phyloP scores from a whole-genome alignment of 257 asterid genomes.

The Agastache rugosa region DNA sequence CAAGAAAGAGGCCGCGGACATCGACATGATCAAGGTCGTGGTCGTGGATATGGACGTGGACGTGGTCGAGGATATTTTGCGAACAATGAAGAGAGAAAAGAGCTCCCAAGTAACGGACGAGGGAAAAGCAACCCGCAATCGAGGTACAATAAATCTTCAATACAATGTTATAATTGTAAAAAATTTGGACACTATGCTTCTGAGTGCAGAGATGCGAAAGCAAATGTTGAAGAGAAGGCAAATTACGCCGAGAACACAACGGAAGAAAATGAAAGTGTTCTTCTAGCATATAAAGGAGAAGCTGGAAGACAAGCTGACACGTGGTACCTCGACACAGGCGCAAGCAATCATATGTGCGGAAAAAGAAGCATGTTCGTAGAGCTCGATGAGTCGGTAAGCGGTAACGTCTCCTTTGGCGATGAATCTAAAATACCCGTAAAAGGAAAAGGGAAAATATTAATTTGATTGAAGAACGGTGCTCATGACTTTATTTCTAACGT shows the following conservation, averaged over 20 bases:
- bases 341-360: slow-evolving; percentile 22
- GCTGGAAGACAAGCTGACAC: neutral
- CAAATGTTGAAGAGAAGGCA: neutral
- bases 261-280: neutral
- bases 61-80: neutral
- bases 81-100: neutral
- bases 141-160: neutral
- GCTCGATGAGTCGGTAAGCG: slow-evolving; percentile 1
- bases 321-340: slow-evolving; percentile 15
- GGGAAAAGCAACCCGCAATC: neutral
- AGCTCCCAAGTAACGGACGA: neutral
- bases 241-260: neutral
- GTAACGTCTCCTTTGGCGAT: neutral
- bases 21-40: neutral
- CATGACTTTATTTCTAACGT: slow-evolving; percentile 3
- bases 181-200: slow-evolving; percentile 14
- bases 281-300: neutral
- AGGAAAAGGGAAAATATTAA: slow-evolving; percentile 5
- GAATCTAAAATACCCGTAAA: neutral
- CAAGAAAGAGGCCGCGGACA: neutral
- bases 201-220: neutral
- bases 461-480: neutral
- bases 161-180: neutral
- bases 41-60: slow-evolving; percentile 3
- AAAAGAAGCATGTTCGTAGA: slow-evolving; percentile 10